Evolutionary conservation across 768 basidiomycete genomes (phyloP).

Genomic region (Collybia sp.): DNA sequence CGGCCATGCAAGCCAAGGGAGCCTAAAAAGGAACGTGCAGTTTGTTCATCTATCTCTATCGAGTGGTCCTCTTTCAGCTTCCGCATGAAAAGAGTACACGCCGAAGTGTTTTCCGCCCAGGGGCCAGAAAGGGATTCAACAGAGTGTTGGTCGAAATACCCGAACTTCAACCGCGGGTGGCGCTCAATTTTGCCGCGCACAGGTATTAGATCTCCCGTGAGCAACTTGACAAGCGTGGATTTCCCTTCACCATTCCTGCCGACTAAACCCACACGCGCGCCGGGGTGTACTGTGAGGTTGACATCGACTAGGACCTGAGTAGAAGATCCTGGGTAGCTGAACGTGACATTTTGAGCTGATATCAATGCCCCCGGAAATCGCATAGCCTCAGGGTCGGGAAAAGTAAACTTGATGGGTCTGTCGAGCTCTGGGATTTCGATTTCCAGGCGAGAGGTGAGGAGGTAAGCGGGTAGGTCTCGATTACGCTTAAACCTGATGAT

Average conservation of each 20-base stretch:
- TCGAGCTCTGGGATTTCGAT: conserved; percentile 36
- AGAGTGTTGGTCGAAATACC: conserved; percentile 59
- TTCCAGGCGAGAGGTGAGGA: conserved; percentile 29
- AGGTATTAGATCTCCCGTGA: conserved; percentile 26
- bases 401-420: conserved; percentile 22
- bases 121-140: conserved; percentile 37
- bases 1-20: conserved; percentile 38
- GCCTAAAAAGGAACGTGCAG: conserved; percentile 35
- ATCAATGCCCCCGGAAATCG: conserved; percentile 19
- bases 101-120: conserved; percentile 25
- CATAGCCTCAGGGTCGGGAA: conserved; percentile 22
- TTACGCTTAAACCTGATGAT: conserved; percentile 46
- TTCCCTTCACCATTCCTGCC: conserved; percentile 41
- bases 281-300: conserved; percentile 18
- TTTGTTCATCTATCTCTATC: conserved; percentile 9
- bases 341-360: conserved; percentile 16
- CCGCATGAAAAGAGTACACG: conserved; percentile 19
- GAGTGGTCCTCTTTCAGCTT: conserved; percentile 24
- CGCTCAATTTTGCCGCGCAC: conserved; percentile 41
- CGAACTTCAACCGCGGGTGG: conserved; percentile 51
- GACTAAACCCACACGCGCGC: conserved; percentile 18
- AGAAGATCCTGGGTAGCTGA: conserved; percentile 13
- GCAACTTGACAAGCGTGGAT: conserved; percentile 32
- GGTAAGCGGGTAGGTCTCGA: conserved; percentile 42
- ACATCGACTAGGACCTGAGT: conserved; percentile 12